Percentiles rank a stretch among this genome's conserved stretches.
Evolutionary conservation across 163 green algal species (phyloP).

Genomic region (Prototheca wickerhamii): DNA sequence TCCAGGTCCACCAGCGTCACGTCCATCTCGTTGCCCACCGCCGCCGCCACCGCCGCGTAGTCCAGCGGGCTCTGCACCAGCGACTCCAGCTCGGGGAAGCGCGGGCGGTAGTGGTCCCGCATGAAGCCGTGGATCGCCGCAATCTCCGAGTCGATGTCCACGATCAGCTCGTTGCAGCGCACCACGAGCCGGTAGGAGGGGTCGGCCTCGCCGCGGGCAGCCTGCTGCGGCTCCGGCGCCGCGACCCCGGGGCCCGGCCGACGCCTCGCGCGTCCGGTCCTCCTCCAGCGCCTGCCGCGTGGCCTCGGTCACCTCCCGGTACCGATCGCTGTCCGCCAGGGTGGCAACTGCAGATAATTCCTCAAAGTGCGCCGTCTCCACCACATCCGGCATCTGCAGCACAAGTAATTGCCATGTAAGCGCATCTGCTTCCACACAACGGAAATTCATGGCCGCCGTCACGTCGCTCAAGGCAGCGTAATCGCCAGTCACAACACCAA

Average conservation of each 20-base stretch:
- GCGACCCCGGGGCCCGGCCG: background rate
- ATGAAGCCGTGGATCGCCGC: constrained; percentile 83
- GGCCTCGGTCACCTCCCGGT: constrained; percentile 56
- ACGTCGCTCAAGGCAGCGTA: no score
- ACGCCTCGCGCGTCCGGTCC: constrained; percentile 2
- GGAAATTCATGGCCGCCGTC: background rate
- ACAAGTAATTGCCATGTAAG: constrained; percentile 3
- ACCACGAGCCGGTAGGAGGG: constrained; percentile 84
- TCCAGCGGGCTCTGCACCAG: constrained; percentile 89
- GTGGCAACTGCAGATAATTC: constrained; percentile 67
- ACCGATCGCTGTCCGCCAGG: constrained; percentile 59
- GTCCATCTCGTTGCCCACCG: constrained; percentile 87
- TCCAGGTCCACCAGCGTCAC: constrained; percentile 87
- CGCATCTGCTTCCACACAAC: background rate
- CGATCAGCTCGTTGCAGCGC: constrained; percentile 87
- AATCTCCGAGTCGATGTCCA: constrained; percentile 96
- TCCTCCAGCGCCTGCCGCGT: constrained; percentile 29
- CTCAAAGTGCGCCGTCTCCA: constrained; percentile 74
- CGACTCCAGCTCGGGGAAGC: constrained; percentile 93
- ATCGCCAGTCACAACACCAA: no score
- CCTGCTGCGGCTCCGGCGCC: constrained; percentile 15
- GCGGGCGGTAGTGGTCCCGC: constrained; percentile 61
- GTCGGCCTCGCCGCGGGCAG: constrained; percentile 53
- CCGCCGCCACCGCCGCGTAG: constrained; percentile 86
- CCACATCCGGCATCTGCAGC: constrained; percentile 35